phyloP scores from a whole-genome alignment of 2,329 filamentous ascomycete species.

The Aspergillus glaucus region DNA sequence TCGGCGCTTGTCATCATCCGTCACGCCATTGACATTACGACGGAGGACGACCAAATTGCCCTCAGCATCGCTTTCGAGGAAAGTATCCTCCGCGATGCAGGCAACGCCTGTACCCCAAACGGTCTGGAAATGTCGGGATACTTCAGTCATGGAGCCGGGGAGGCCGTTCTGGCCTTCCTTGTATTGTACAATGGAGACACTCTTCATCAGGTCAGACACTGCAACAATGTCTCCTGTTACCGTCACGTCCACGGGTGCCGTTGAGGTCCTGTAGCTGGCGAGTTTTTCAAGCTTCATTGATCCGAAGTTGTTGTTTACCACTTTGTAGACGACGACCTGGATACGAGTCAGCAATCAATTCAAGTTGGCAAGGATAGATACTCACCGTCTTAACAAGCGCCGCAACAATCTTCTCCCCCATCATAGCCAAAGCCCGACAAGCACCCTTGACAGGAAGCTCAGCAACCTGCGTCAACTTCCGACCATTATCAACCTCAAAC shows the following conservation, averaged over 20 bases:
- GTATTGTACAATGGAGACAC: conserved; percentile 71
- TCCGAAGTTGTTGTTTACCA: conserved; percentile 33
- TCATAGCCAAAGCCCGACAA: conserved; percentile 69
- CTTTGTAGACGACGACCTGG: conserved; percentile 54
- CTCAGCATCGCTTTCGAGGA: conserved; percentile 77
- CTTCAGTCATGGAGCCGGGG: conserved; percentile 62
- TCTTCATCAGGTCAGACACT: conserved; percentile 91
- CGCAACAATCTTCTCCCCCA: conserved; percentile 73
- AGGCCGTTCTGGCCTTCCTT: conserved; percentile 51
- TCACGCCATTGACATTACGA: conserved; percentile 65
- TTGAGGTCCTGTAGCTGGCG: conserved; percentile 73
- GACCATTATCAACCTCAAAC: conserved; percentile 66
- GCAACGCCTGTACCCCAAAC: conserved; percentile 76
- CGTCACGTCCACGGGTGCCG: conserved; percentile 74
- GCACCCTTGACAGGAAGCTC: conserved; percentile 68
- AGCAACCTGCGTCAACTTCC: conserved; percentile 65
- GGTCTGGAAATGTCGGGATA: conserved; percentile 73
- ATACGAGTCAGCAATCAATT: conserved; percentile 10
- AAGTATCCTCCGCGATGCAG: conserved; percentile 64
- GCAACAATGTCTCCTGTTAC: conserved; percentile 70
- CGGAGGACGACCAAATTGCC: conserved; percentile 81
- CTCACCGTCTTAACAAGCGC: conserved; percentile 81
- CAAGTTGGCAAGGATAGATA: neutral
- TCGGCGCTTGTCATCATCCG: conserved; percentile 63
- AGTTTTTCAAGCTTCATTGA: conserved; percentile 57